Base-by-base conservation (phyloP, 441 rosid species). In the Gossypium aridum region DNA sequence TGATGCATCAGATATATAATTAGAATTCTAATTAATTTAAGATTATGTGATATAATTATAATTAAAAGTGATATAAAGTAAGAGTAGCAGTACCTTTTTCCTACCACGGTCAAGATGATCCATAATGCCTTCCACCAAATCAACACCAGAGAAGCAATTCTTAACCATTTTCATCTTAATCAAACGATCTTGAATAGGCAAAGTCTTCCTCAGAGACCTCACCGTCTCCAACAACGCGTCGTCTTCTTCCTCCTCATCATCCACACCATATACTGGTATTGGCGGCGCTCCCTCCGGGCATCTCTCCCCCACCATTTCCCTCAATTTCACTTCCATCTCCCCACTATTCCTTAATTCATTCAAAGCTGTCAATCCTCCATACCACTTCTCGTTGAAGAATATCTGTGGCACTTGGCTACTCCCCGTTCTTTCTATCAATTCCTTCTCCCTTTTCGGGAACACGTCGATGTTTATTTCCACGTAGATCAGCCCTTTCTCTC, bases 381-480 rank as follows among this genome's bases (percentile, higher is more conserved):
- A 83, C 25, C 85, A 80, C 77, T 89, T 90, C 51, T 91, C 92
- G 85, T 95, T 95, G 76, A 91, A 91, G 81, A 95, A 95, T 4
- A 95, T 85, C 87, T 90, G 89, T 43, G 99, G 99, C 10, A 90
- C 98, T 61, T 85, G 87, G 0, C 81, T 53, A 9, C 10, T 83
- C 65, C 97, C 96, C 2, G 95, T 85, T 76, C 93, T 80, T 23
- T 87, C 86, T 0, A 87, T 20, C 77, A 92, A 72, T 79, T 95
- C 99, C 55, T 81, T 87, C 71, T 79, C 94, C 37, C 99, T 77
- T 25, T 71, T 70, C 0, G 89, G 86, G 56, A 78, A 95, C 2
- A 95, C 97, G 70, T 92, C 98, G 78, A 95, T 75, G 87, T 92
- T 95, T 66, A 95, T 89, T 79, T 95, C 98, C 1, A 90, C 86